Conservation (phyloP, 1,284 basidiomycete genomes). For the Sporisorium reilianum region DNA sequence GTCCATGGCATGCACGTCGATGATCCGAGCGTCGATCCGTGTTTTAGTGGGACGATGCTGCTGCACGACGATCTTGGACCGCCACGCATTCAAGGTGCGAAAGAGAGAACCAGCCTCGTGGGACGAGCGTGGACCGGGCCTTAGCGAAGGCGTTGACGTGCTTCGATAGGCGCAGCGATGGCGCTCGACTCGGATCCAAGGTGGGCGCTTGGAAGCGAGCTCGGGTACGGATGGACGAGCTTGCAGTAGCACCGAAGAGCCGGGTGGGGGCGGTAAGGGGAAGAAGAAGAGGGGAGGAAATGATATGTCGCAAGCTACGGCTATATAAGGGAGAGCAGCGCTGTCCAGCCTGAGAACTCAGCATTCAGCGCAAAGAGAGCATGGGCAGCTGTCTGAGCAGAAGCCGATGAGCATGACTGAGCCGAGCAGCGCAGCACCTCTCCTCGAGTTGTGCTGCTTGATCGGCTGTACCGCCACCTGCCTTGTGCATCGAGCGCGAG, state of each 20-base stretch:
- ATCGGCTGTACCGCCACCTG: neutral
- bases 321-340: conserved; percentile 3
- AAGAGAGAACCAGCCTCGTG: neutral
- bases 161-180: conserved; percentile 9
- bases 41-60: neutral
- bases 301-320: conserved; percentile 32
- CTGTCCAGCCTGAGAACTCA: neutral
- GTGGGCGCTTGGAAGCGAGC: conserved; percentile 18
- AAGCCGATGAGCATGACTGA: neutral
- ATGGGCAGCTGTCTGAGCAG: neutral
- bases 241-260: neutral
- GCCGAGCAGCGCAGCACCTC: neutral
- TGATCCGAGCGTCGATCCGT: conserved; percentile 17
- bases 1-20: conserved; percentile 8
- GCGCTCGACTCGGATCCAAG: conserved; percentile 21
- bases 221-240: conserved; percentile 13
- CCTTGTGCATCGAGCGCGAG: neutral
- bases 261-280: neutral
- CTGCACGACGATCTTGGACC: neutral
- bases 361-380: neutral
- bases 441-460: neutral
- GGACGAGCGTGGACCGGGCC: neutral
- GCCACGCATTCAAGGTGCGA: neutral
- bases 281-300: neutral
- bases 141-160: conserved; percentile 20